A percentile compares a stretch with the other conserved stretches of the same genome.
phyloP scores from a whole-genome alignment of 2,329 filamentous ascomycete species.

The Seiridium cupressi region DNA sequence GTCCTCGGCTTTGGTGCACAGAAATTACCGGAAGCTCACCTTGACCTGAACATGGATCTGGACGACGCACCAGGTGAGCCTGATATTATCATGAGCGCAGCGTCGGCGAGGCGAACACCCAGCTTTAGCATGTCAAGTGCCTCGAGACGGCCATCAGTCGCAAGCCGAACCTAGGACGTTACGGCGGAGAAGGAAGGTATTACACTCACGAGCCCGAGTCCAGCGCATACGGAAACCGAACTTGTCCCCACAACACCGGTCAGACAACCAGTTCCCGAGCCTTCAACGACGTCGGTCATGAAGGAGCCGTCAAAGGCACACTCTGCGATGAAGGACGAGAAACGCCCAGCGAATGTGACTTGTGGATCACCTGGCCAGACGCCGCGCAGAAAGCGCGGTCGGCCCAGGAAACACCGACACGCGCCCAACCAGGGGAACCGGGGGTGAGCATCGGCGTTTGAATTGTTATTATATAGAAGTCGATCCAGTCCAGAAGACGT shows the following conservation, averaged over 20 bases:
- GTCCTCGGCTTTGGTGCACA: conserved; percentile 57
- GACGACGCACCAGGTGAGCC: conserved; percentile 60
- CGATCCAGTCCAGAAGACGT: neutral
- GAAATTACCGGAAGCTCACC: conserved; percentile 49
- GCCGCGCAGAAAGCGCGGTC: conserved; percentile 4
- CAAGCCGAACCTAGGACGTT: conserved; percentile 40
- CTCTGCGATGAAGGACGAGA: neutral
- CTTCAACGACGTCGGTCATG: neutral
- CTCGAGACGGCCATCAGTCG: conserved; percentile 45
- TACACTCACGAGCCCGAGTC: neutral
- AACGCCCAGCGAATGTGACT: neutral
- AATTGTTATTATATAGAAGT: neutral
- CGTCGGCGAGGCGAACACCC: conserved; percentile 38
- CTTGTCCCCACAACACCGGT: neutral
- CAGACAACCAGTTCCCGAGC: neutral
- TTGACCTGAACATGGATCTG: conserved; percentile 36
- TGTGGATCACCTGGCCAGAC: neutral
- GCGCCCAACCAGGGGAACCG: neutral
- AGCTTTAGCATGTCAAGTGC: conserved; percentile 43
- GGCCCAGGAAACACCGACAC: conserved; percentile 2
- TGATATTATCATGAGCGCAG: conserved; percentile 41
- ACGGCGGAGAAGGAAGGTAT: neutral
- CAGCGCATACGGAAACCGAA: neutral
- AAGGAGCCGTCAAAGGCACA: neutral
- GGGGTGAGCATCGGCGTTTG: conserved; percentile 1